A percentile compares a stretch with the other conserved stretches of the same genome.
Evolutionary conservation across 495 filamentous ascomycete genomes (phyloP).

Genomic region (Darksidea phi): DNA sequence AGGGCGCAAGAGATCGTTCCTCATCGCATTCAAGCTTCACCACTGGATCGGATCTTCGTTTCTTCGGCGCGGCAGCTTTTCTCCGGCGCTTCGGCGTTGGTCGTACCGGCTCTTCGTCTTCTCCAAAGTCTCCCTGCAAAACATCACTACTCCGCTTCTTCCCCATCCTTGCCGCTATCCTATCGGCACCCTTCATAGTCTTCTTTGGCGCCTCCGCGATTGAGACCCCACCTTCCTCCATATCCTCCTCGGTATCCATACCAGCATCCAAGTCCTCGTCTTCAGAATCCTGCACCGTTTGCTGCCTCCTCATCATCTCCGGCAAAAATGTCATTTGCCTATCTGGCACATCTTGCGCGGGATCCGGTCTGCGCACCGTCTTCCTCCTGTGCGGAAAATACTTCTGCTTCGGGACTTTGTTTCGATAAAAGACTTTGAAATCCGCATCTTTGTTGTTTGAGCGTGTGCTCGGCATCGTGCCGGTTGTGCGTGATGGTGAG

Average conservation of each 20-base stretch:
- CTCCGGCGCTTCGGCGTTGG: conserved; percentile 12
- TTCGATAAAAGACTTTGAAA: conserved; percentile 27
- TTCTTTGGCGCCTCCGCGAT: too few species aligned
- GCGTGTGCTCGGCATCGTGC: conserved; percentile 26
- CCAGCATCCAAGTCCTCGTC: conserved; percentile 1
- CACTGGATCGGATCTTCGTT: background rate
- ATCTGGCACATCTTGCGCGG: conserved; percentile 4
- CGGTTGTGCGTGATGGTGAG: conserved; percentile 9
- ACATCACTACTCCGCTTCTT: conserved; percentile 20
- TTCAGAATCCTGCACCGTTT: conserved; percentile 18
- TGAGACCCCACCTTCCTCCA: too few species aligned
- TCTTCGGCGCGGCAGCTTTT: background rate
- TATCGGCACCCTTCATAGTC: background rate
- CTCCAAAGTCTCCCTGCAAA: background rate
- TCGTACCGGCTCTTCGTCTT: conserved; percentile 9
- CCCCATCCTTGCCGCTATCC: background rate
- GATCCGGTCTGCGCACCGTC: conserved; percentile 19
- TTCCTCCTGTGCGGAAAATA: conserved; percentile 19
- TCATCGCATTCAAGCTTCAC: too few species aligned
- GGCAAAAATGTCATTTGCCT: conserved; percentile 20
- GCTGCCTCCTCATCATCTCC: conserved; percentile 15
- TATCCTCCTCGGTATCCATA: conserved; percentile 1
- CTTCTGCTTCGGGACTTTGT: conserved; percentile 23
- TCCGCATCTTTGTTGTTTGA: conserved; percentile 17
- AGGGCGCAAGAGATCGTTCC: too few species aligned